Base-by-base conservation (phyloP, 2,329 filamentous ascomycete species). In the Arthrocladium fulminans region DNA sequence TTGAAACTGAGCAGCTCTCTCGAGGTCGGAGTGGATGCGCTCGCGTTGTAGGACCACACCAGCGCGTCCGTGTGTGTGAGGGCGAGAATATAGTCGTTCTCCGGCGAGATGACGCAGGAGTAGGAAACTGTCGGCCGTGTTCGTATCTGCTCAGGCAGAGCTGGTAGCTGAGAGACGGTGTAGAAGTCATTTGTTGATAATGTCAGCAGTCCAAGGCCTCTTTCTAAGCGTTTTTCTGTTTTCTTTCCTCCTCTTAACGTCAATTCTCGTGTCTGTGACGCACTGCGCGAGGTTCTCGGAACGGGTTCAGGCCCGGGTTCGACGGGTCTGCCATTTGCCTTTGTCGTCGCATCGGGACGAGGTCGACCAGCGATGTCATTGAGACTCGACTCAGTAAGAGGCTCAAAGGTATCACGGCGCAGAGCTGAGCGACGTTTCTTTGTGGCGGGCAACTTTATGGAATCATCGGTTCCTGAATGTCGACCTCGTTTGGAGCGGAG, bases 51-150 rank as follows among this genome's bases (percentile, higher is more conserved):
- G 13, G 87, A 84, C 92, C 92, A 98, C 43, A 95, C 80, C 52
- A 94, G 77, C 58, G 89, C 92, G 61, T 89, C 82, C 6, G 83
- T 81, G 56, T 83, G 80, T 7, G 87, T 94, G 48, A 97, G 74
- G 40, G 81, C 83, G 48, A 97, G 74, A 42, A 86, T 89, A 62
- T 89, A 87, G 55, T 80, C 84, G 61, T 70, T 79, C 51, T 73
- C 77, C 34, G 76, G 78, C 64, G 79, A 72, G 51, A 88, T 73
- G 25, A 78, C 75, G 60, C 82, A 84, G 60, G 80, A 77, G 63
- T 84, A 80, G 20, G 54, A 51, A 51, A 59, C 39, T 63, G 74
- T 72, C 50, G 77, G 73, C 60, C 82, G 77, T 56, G 77, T 70
- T 55, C 82, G 80, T 54, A 95, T 77, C 60, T 81, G 79, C 60